Base-by-base conservation (phyloP, 2,329 filamentous ascomycete species). In the Ascosphaera pollenicola region DNA sequence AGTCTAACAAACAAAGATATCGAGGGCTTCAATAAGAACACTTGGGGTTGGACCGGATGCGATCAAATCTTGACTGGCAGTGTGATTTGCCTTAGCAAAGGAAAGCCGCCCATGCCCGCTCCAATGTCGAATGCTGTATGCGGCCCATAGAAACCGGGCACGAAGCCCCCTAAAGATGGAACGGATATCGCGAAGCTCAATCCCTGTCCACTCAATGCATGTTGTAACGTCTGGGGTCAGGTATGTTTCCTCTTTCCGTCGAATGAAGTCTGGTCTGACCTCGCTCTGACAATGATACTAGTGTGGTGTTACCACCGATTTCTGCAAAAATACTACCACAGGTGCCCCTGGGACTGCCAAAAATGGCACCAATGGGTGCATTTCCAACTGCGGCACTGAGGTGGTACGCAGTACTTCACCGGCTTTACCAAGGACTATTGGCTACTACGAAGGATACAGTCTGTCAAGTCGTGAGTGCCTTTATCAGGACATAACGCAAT, bases 31-130 rank as follows among this genome's bases (percentile, higher is more conserved):
- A 66, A 66, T 44, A 54, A 48, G 15, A 49, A 56, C 2, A 63
- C 61, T 3, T 67, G 62, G 61, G 57, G 51, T n/a, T 65, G 58
- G 58, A 45, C 31, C 3, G 58, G 56, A 5, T 66, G 63, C 44
- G 37, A 45, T 1, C 37, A 47, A 6, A 41, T 66, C 3, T 41
- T 44, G 16, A 39, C 46, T 13, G 51, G 52, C 1, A 30, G 41
- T 2, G 49, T 47, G 10, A 58, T 65, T 3, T 66, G 63, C 41
- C 44, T 65, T 0, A 61, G 58, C 41, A 43, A 46, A 0, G 63
- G 63, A 3, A 43, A 41, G 1, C 52, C 60, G 4, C 60, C 61
- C 0, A 54, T 65, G 48, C 64, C 63, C 1, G 49, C 55, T 1
- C 41, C 50, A 2, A 44, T 61, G 2, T 19, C 48, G 1, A 55